Base-by-base conservation (phyloP, 140 eudicot species). In the Cichorium intybus region DNA sequence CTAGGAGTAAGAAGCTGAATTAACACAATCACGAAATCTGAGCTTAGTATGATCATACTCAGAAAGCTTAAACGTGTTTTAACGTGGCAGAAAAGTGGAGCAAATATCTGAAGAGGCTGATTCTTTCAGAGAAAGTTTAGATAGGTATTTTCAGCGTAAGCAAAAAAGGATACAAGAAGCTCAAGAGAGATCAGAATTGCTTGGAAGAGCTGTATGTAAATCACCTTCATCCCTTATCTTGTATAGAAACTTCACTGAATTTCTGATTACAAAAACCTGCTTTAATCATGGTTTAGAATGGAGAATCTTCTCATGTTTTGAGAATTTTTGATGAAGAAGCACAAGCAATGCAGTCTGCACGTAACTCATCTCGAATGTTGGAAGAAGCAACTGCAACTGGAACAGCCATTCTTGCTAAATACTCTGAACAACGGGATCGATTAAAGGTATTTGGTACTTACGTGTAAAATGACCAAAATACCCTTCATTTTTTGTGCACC, bases 321-420 rank as follows among this genome's bases (percentile, higher is more conserved):
- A 75, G 94, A 58, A 93, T 93, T 59, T 85, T 88, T 62, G 97
- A 93, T 63, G 99, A 88, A 64, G 97, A 93, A 79, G 88, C 96
- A 54, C 95, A 88, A 85, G 99, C 99, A 50, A 75, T 75, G 88
- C 87, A 84, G 64, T 93, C 99, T 48, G 99, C 87, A 9, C 97
- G 82, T 66, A 88, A 78, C 75, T 93, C 99, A n/a, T 74, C 95
- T 29, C 81, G 94, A 62, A 71, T 93, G 87, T 74, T 93, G 62
- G 99, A 93, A 79, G 99, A 93, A 49, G 84, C 89, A 12, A 77
- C 79, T 69, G 85, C 93, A 47, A 85, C 95, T 66, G 99, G 97
- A 23, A 75, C 76, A 34, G 99, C 97, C 39, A 85, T 92, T 66
- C 93, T 92, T 45, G 84, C 96, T 43, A 88, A 83, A 76, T 92